Conservation (phyloP, 805 yeast genomes). For the Sugiyamaella boreocaroliniensis region DNA sequence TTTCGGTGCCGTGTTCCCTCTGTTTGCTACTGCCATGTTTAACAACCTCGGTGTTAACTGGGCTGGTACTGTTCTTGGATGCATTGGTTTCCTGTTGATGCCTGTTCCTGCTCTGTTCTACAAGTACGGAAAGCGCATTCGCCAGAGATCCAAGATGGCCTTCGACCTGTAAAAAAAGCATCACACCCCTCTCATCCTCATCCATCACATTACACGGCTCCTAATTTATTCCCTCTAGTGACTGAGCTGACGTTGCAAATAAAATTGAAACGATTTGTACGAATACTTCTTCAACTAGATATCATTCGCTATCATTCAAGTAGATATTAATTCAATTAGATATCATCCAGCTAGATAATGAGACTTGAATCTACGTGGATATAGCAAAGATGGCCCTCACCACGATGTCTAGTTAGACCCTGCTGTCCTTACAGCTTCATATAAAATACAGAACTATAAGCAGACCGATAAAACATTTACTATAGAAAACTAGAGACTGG, state of each 20-base stretch:
- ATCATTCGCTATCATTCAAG: too few species aligned
- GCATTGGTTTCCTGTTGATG: constrained; percentile 48
- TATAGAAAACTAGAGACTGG: too few species aligned
- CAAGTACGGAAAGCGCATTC: constrained; percentile 49
- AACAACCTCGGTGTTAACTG: constrained; percentile 61
- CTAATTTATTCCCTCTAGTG: background rate
- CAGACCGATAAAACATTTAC: too few species aligned
- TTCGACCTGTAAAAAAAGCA: background rate
- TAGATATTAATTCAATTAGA: too few species aligned
- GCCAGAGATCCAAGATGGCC: constrained; percentile 36
- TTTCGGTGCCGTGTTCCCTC: constrained; percentile 65
- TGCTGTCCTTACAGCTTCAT: too few species aligned
- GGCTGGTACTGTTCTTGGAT: constrained; percentile 71
- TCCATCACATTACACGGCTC: background rate
- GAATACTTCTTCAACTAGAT: too few species aligned
- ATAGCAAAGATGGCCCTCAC: too few species aligned
- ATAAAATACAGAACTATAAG: too few species aligned
- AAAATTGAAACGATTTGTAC: background rate
- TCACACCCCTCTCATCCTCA: too few species aligned
- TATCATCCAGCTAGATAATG: too few species aligned
- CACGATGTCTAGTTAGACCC: too few species aligned
- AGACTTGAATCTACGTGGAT: too few species aligned
- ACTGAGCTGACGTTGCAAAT: background rate
- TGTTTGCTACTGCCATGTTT: constrained; percentile 70
- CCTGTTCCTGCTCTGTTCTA: constrained; percentile 66